Base-by-base conservation (phyloP, 306 rosid species). In the Rosa multiflora region DNA sequence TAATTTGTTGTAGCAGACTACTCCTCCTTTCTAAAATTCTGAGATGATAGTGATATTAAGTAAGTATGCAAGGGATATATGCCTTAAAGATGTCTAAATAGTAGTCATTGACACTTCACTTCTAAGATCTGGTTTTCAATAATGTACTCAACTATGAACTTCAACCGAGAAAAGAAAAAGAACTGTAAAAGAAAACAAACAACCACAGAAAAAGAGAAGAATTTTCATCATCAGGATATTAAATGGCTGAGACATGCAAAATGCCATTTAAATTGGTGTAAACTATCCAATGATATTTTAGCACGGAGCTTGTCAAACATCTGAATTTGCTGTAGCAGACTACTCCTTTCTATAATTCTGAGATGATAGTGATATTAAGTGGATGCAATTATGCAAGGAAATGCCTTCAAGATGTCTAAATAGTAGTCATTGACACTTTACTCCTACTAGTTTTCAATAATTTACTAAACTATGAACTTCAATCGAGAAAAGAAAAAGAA, bases 311-410 rank as follows among this genome's bases (percentile, higher is more conserved):
- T 13, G 55, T 80, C 58, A 63, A 23, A 13, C 72, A 49, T n/a
- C 20, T 62, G 59, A 39, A 76, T 42, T 44, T 44, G 2, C 10
- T 44, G 47, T 1, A 44, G 47, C 47, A 8, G 81, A 84, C 77
- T 79, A 69, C 47, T 90, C 78, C 91, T 84, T 73, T 89, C 92
- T 67, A 84, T 51, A 82, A 95, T 90, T 89, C 93, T 93, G 87
- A 73, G 59, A 86, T 53, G 29, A 81, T 76, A 85, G 77, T 59
- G 67, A 69, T 43, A 55, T 72, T 80, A 82, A 83, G 89, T 51
- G 79, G 81, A 71, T 43, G 23, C 43, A 74, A 58, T 49, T 79
- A 75, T 44, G 70, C 71, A 79, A 75, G 67, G 68, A 29, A 29
- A 39, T 58, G 40, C 29, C 70, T 39, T 71, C 68, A 32, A 35